A percentile compares a stretch with the other conserved stretches of the same genome.
Conservation (phyloP, 345 rosid genomes). For the Physaria fendleri region DNA sequence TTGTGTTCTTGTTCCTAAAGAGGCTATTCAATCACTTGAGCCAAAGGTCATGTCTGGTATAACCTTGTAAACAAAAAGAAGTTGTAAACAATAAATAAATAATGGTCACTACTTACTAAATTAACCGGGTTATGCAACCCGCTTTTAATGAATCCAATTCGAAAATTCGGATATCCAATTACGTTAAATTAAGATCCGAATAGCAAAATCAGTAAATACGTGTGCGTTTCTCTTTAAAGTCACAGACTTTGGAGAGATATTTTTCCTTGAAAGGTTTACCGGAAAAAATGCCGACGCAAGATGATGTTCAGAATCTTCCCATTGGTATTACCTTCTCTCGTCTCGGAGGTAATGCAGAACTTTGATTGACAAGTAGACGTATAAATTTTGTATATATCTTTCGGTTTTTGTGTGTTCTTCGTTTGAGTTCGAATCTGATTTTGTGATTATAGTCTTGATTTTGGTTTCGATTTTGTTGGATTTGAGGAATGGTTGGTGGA, state of each 20-base stretch:
- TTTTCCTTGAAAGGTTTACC: constrained; percentile 1
- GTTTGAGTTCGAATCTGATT: not conserved
- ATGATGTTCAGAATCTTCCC: constrained; percentile 82
- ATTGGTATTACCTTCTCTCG: constrained; percentile 92
- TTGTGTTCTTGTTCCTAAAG: constrained; percentile 43
- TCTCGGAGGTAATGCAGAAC: constrained; percentile 58
- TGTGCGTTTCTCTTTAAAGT: no score
- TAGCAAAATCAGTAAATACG: no score
- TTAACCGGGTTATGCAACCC: no score
- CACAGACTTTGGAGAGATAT: not conserved
- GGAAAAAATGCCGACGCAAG: constrained; percentile 46
- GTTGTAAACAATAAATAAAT: no score
- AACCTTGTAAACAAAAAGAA: no score
- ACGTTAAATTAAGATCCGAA: no score
- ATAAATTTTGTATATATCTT: not conserved
- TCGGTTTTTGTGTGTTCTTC: not conserved
- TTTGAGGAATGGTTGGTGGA: constrained; percentile 89
- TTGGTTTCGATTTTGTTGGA: constrained; percentile 4
- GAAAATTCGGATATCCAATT: no score
- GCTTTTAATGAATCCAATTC: no score
- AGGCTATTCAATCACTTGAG: not conserved
- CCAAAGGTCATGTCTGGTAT: not conserved
- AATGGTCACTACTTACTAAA: no score
- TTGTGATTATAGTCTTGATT: not conserved
- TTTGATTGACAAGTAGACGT: not conserved